Evolutionary conservation across 148 eudicot genomes (phyloP), one percentile per base, ranked within the genome.

Genomic region (Rhododendron kiyosumense): DNA sequence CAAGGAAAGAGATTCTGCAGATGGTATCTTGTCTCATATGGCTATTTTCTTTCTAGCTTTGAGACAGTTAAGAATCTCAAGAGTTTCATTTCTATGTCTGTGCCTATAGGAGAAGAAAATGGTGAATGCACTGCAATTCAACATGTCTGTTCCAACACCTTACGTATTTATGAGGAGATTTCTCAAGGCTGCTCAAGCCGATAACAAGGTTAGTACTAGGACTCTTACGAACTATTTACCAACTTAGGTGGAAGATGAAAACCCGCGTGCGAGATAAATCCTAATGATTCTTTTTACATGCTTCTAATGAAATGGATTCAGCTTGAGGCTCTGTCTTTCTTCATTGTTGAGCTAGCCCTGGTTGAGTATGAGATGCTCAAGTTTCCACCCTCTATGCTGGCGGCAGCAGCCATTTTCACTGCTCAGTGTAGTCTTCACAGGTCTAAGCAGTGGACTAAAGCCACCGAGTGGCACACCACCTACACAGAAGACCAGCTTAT

Each of bases 91-190:
- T 14, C 34, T 7, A 9, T 82, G 9, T 82, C 28, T 43, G 38
- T 71, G 73, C 87, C 83, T 49, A 52, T 45, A 88, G 87, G 89
- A 88, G 71, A 88, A 78, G 78, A 28, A 77, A 45, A 83, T 88
- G 85, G 48, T 88, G 71, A 88, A 85, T 83, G 75, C 85, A 34
- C 74, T 88, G 71, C 85, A 88, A 63, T 88, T 85, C 81, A 85
- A 83, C 69, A 88, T 88, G 87, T 88, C 89, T 24, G 57, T 85
- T 85, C 89, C 87, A 83, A 88, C 89, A 28, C 78, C 89, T 59
- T 88, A 88, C 9, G 85, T 88, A 51, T 88, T 88, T 45, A 82
- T 88, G 83, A 88, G 83, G 38, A 76, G 87, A 88, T 88, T 81
- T 78, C 85, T 88, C n/a, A 85, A 88, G 79, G 89, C 87, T 32